These are phyloP conservation scores for Solanum paucissectum DNA, from an alignment of 257 asterid species.

Conservation along the genomic window DNA sequence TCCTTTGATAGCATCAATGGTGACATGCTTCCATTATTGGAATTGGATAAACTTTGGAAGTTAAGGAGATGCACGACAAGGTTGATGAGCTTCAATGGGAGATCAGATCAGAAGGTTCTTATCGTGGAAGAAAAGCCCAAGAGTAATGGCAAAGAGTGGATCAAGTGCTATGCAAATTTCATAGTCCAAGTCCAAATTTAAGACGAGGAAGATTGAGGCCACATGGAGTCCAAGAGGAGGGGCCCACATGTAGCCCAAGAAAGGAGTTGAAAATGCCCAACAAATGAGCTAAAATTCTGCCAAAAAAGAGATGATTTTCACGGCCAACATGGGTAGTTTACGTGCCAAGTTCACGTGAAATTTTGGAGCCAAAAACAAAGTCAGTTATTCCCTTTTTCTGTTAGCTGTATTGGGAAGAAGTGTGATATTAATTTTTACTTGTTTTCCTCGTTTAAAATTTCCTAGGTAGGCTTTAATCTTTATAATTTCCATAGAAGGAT, in stretches of 20 bases:
- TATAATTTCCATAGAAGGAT: not conserved
- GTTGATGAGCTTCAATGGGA: not conserved
- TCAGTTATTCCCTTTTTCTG: not conserved
- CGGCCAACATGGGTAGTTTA: not conserved
- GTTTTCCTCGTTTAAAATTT: not conserved
- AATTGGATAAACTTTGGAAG: not conserved
- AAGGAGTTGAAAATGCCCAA: not conserved
- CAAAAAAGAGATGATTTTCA: not conserved
- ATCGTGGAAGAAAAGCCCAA: not conserved
- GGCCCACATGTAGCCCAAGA: not conserved
- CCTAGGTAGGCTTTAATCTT: not conserved
- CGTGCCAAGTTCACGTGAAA: not conserved
- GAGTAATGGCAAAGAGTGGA: not conserved
- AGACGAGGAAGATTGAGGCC: not conserved
- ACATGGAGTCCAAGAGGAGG: not conserved
- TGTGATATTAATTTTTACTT: not conserved
- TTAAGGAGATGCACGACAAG: not conserved
- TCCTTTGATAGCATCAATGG: not conserved
- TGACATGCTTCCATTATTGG: not conserved
- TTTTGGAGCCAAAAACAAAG: not conserved
- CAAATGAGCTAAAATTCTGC: not conserved
- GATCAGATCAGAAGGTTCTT: not conserved
- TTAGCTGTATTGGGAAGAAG: not conserved
- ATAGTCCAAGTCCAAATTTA: not conserved
- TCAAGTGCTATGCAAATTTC: not conserved